Conservation (phyloP, 106 monocot genomes). For the Platanthera guangdongensis region DNA sequence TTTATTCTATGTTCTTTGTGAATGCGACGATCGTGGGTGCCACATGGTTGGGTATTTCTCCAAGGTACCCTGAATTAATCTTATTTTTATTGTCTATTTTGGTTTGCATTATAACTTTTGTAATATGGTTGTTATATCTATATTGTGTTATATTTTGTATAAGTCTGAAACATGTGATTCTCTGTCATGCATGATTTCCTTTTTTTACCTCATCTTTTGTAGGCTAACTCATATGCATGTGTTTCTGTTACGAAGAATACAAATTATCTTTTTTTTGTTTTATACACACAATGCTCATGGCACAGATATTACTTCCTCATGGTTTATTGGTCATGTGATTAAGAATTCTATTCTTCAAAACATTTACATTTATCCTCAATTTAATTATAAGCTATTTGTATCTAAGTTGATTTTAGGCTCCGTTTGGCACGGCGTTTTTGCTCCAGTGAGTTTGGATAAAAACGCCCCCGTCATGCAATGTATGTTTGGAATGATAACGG, state of each 20-base stretch:
- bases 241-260: neutral
- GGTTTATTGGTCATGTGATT: neutral
- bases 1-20: slow-evolving; percentile 89
- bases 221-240: neutral
- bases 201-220: neutral
- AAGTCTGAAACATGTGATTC: neutral
- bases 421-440: too few relatives aligned
- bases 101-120: neutral
- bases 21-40: slow-evolving; percentile 94
- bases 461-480: too few relatives aligned
- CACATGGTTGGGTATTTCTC: slow-evolving; percentile 99
- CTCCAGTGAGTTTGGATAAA: too few relatives aligned
- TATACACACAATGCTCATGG: neutral
- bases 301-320: neutral
- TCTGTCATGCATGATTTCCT: neutral
- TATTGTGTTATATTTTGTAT: neutral
- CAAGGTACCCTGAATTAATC: slow-evolving; percentile 43
- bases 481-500: too few relatives aligned
- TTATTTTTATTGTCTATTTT: neutral
- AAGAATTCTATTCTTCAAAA: neutral
- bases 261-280: neutral
- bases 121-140: neutral
- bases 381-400: neutral
- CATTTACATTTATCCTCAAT: neutral
- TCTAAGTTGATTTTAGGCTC: too few relatives aligned